Percentiles rank a stretch among this genome's conserved stretches.
Evolutionary conservation across 495 filamentous ascomycete species (phyloP).

Genomic region (Endocarpon pusillum): DNA sequence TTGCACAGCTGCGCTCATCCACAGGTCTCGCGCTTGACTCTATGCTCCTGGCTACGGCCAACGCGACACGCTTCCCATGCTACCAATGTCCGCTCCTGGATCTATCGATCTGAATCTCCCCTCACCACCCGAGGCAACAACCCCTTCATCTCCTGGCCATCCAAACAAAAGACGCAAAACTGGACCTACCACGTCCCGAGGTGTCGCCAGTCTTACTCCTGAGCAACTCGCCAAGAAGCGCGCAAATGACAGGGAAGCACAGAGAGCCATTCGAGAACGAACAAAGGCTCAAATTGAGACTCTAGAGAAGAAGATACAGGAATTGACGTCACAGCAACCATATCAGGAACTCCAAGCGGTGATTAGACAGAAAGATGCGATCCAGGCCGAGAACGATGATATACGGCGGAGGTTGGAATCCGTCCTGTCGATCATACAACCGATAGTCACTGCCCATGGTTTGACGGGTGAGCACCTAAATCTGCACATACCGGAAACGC

Average conservation of each 20-base stretch:
- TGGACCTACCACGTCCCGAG: slow-evolving; percentile 38
- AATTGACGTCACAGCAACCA: slow-evolving; percentile 58
- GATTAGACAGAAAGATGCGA: slow-evolving; percentile 47
- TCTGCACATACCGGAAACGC: no score
- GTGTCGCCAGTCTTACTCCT: slow-evolving; percentile 56
- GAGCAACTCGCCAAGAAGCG: slow-evolving; percentile 62
- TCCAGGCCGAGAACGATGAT: slow-evolving; percentile 53
- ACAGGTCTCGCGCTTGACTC: no score
- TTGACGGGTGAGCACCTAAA: slow-evolving; percentile 13
- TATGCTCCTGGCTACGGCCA: no score
- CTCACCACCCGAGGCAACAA: slow-evolving; percentile 7
- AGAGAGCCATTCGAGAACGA: slow-evolving; percentile 67
- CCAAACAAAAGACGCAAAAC: slow-evolving; percentile 29
- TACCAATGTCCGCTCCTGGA: neutral
- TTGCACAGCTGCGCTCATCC: no score
- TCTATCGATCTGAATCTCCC: slow-evolving; percentile 1
- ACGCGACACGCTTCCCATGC: no score
- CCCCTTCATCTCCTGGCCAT: no score
- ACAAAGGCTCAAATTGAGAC: slow-evolving; percentile 67
- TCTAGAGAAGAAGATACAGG: slow-evolving; percentile 52
- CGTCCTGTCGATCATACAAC: slow-evolving; percentile 48
- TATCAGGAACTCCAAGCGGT: slow-evolving; percentile 62
- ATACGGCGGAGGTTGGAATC: slow-evolving; percentile 42
- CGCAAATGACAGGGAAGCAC: slow-evolving; percentile 78
- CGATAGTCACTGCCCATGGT: slow-evolving; percentile 26